Percentiles rank a stretch among this genome's conserved stretches.
These are phyloP conservation scores for Quercus ilex DNA, from an alignment of 306 rosid species.

Conservation along the genomic window DNA sequence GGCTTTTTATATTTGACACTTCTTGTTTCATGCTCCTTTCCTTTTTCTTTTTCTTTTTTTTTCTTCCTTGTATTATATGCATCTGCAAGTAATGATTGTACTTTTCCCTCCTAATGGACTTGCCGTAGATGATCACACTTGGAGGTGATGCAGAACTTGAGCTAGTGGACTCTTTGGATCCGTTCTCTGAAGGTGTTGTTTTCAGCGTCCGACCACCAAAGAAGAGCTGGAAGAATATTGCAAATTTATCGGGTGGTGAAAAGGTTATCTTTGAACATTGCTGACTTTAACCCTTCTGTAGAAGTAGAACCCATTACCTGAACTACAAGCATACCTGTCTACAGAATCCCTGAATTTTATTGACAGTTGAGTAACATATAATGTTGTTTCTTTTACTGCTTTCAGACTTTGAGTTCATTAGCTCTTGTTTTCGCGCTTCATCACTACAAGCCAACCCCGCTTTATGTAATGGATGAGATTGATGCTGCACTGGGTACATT, in stretches of 20 bases:
- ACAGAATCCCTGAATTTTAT: not conserved
- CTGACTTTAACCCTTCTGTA: not conserved
- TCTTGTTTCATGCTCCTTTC: not conserved
- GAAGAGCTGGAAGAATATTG: constrained; percentile 99
- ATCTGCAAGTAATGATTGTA: not conserved
- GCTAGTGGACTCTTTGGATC: constrained; percentile 95
- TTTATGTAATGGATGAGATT: constrained; percentile 97
- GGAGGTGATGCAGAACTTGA: constrained; percentile 99
- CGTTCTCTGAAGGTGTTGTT: constrained; percentile 97
- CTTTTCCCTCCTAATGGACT: not conserved
- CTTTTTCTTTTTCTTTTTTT: not conserved
- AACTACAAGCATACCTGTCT: constrained; percentile 1
- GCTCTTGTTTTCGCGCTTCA: constrained; percentile 98
- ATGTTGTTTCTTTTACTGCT: constrained; percentile 15
- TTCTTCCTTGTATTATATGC: not conserved
- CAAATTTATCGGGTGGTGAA: constrained; percentile 97
- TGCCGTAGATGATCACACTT: constrained; percentile 85
- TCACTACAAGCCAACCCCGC: constrained; percentile 97
- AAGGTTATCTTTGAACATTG: constrained; percentile 45
- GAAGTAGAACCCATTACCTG: not conserved
- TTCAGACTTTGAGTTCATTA: constrained; percentile 93
- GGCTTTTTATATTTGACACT: not conserved
- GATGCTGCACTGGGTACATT: constrained; percentile 87
- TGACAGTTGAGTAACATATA: not conserved
- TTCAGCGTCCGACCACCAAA: constrained; percentile 97